Evolutionary conservation across 169 alveolate genomes (phyloP).

Genomic region (Cryptosporidium sp.): DNA sequence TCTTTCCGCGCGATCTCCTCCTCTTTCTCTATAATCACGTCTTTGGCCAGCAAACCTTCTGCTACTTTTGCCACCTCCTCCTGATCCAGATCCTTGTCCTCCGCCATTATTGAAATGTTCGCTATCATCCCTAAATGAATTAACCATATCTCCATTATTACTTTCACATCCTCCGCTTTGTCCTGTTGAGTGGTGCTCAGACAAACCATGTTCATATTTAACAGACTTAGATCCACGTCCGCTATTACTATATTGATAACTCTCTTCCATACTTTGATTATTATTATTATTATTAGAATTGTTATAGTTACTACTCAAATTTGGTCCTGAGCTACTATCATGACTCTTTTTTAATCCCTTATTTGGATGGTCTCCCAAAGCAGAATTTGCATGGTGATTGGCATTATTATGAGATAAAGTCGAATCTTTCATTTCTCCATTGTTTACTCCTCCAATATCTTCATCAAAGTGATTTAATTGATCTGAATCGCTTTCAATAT

Average conservation of each 20-base stretch:
- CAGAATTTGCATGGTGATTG: neutral
- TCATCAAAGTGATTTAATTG: neutral
- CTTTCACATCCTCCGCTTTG: neutral
- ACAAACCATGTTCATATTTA: neutral
- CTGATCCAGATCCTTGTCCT: neutral
- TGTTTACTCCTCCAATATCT: neutral
- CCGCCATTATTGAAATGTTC: neutral
- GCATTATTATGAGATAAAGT: neutral
- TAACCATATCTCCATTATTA: neutral
- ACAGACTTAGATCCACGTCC: conserved; percentile 28
- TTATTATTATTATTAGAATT: no score
- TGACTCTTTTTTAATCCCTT: neutral
- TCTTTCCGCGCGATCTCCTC: neutral
- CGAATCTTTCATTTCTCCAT: neutral
- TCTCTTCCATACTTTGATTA: neutral
- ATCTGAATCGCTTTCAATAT: conserved; percentile 2
- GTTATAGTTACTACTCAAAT: neutral
- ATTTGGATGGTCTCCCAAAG: conserved; percentile 1
- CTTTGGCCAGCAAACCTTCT: conserved; percentile 13
- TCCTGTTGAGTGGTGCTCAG: neutral
- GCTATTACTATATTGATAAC: neutral
- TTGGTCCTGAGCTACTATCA: neutral
- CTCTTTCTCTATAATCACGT: conserved; percentile 28
- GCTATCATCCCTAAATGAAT: conserved; percentile 4
- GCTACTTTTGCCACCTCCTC: neutral